phyloP scores from a whole-genome alignment of 2,329 filamentous ascomycete genomes.

The Dactylellina sp. region DNA sequence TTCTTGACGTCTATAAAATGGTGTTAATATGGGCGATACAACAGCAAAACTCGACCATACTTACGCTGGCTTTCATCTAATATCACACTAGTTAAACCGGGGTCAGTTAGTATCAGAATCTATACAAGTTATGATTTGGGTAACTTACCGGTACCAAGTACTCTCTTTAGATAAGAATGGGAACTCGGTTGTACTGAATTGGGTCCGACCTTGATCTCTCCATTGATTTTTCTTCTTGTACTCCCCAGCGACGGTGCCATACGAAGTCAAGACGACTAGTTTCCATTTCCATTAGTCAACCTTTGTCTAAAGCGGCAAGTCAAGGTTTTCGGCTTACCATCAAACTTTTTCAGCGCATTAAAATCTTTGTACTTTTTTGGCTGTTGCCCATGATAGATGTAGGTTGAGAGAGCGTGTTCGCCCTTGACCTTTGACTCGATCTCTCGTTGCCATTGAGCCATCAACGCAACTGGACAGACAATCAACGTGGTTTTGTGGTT shows the following conservation, averaged over 20 bases:
- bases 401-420: slow-evolving; percentile 72
- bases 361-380: slow-evolving; percentile 70
- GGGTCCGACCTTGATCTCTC: slow-evolving; percentile 64
- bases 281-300: neutral
- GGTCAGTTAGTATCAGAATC: slow-evolving; percentile 68
- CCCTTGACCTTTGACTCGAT: slow-evolving; percentile 76
- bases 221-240: slow-evolving; percentile 72
- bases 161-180: slow-evolving; percentile 47
- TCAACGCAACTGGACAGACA: slow-evolving; percentile 16
- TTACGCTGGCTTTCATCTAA: slow-evolving; percentile 78
- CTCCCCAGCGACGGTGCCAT: slow-evolving; percentile 77
- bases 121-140: slow-evolving; percentile 66
- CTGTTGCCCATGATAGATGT: slow-evolving; percentile 73
- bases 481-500: slow-evolving; percentile 61
- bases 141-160: slow-evolving; percentile 45
- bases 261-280: slow-evolving; percentile 79
- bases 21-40: slow-evolving; percentile 3
- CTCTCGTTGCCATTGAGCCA: slow-evolving; percentile 81
- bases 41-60: neutral
- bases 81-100: slow-evolving; percentile 74
- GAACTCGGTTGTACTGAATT: slow-evolving; percentile 34
- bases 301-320: neutral
- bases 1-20: slow-evolving; percentile 76
- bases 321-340: slow-evolving; percentile 63
- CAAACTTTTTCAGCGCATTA: slow-evolving; percentile 73